Base-by-base conservation (phyloP, 2,329 filamentous ascomycete genomes). In the Whalleya microplaca region DNA sequence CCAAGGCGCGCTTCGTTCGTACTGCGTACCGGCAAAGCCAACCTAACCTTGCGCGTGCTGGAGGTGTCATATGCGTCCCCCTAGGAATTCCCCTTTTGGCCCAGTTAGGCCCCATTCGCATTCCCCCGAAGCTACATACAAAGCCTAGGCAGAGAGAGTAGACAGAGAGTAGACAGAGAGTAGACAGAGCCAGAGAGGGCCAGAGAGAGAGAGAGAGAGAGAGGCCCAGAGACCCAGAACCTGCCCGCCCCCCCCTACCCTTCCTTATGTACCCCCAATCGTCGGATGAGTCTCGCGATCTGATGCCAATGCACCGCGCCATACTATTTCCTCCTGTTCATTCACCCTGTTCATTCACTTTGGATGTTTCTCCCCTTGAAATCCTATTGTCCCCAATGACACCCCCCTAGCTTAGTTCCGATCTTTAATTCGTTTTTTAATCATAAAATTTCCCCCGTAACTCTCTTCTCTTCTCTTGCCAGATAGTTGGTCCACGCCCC, bases 361-460 rank as follows among this genome's bases (percentile, higher is more conserved):
- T 61, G 23, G 32, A 45, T 21, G 21, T 53, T 55, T 27, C 19
- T 47, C 45, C 58, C 62, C 63, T 60, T 66, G 63, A 65, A 58
- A 61, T 56, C 63, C 55, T 58, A 64, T 57, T 55, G 62, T 62
- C 64, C 59, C 58, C 59, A 56, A 55, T 60, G 54, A 58, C 51
- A 58, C 60, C 61, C 60, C 63, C 63, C 65, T 59, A 60, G 62
- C 65, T 65, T 72, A 71, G 68, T 70, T 65, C 69, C 68, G 68
- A 71, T 71, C 67, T 72, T 64, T 73, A 71, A 71, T 70, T 72
- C 70, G 66, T 67, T 68, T 67, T 64, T 67, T 63, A 69, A 70
- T 69, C 68, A 71, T 72, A 71, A 71, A 70, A 72, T 71, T 73
- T 75, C 69, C 71, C 70, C 70, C 68, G 64, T 69, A 71, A 66